These are phyloP conservation scores for Blastobotrys attinorum DNA, from an alignment of 805 yeast species.

Conservation along the genomic window DNA sequence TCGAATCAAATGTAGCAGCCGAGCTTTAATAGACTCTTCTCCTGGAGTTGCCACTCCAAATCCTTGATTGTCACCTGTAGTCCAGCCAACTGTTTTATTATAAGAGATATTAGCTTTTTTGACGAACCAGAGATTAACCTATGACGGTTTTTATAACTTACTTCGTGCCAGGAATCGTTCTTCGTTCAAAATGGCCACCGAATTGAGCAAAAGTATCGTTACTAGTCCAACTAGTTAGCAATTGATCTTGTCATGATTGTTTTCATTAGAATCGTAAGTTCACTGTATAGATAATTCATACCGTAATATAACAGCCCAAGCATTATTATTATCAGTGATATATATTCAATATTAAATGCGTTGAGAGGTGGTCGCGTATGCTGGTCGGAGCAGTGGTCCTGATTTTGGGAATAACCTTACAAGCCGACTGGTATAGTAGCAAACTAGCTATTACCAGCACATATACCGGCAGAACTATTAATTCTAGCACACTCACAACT, in stretches of 20 bases:
- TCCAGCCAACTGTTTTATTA: slow-evolving; percentile 37
- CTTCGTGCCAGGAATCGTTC: slow-evolving; percentile 69
- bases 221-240: slow-evolving; percentile 15
- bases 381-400: too few relatives aligned
- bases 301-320: slow-evolving; percentile 31
- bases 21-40: slow-evolving; percentile 45
- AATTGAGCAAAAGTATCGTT: slow-evolving; percentile 48
- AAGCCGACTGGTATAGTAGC: too few relatives aligned
- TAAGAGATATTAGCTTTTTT: too few relatives aligned
- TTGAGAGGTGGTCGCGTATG: too few relatives aligned
- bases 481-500: too few relatives aligned
- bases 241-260: too few relatives aligned
- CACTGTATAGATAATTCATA: too few relatives aligned
- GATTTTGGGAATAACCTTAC: too few relatives aligned
- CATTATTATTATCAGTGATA: slow-evolving; percentile 21
- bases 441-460: too few relatives aligned
- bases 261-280: too few relatives aligned
- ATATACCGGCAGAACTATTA: too few relatives aligned
- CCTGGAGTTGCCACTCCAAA: slow-evolving; percentile 36
- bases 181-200: slow-evolving; percentile 72
- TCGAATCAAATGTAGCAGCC: slow-evolving; percentile 56
- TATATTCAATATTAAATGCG: background rate
- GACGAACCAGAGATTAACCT: too few relatives aligned
- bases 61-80: slow-evolving; percentile 34
- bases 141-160: slow-evolving; percentile 23